phyloP scores from a whole-genome alignment of 805 yeast species.

The Yamadazyma scolyti region DNA sequence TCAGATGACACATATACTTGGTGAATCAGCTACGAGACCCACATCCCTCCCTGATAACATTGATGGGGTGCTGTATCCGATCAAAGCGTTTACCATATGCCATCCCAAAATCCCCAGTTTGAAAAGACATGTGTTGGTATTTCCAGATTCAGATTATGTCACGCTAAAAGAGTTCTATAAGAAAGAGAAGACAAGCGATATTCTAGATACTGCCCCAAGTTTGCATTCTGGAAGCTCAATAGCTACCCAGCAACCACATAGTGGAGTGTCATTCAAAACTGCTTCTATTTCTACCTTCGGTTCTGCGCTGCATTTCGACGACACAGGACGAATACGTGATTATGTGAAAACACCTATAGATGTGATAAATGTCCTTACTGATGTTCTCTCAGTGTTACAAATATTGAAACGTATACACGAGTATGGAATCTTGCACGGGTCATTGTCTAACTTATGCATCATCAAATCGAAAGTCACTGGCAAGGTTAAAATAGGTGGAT shows the following conservation, averaged over 20 bases:
- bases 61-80: conserved; percentile 27
- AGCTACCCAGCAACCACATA: conserved; percentile 6
- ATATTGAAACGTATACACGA: conserved; percentile 30
- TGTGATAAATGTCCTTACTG: conserved; percentile 12
- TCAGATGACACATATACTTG: too few species aligned
- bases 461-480: conserved; percentile 23
- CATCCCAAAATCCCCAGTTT: conserved; percentile 3
- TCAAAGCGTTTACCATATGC: conserved; percentile 10
- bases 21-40: too few species aligned
- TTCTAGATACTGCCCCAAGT: neutral
- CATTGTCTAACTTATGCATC: conserved; percentile 38
- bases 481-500: conserved; percentile 37
- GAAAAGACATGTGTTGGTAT: conserved; percentile 19
- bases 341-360: neutral
- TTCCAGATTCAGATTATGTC: conserved; percentile 16
- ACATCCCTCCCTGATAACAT: conserved; percentile 23
- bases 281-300: too few species aligned
- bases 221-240: too few species aligned
- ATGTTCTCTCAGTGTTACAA: conserved; percentile 19
- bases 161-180: neutral
- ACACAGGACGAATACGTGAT: too few species aligned
- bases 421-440: conserved; percentile 45
- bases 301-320: too few species aligned
- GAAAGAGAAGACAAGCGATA: neutral
- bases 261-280: too few species aligned